Evolutionary conservation across 768 basidiomycete genomes (phyloP).

Genomic region (Suillus sp.): DNA sequence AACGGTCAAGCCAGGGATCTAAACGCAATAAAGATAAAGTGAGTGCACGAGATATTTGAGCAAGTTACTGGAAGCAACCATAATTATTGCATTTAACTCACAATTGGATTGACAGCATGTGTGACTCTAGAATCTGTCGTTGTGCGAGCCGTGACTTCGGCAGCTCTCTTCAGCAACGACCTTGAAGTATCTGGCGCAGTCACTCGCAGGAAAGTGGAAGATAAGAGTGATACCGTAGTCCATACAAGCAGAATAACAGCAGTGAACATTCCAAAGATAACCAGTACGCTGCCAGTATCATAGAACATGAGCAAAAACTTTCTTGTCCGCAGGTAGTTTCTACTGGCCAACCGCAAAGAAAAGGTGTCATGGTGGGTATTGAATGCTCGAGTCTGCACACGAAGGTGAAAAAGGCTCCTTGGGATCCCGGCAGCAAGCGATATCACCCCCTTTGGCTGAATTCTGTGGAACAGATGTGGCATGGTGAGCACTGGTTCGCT

Average conservation of each 20-base stretch:
- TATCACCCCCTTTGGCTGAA: not conserved
- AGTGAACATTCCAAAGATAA: conserved; percentile 49
- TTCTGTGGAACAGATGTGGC: not conserved
- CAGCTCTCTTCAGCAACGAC: not conserved
- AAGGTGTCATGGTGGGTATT: conserved; percentile 53
- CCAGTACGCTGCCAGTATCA: conserved; percentile 48
- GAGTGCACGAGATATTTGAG: not conserved
- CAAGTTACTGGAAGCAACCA: conserved; percentile 8
- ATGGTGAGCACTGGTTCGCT: not conserved
- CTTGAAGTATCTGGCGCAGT: conserved; percentile 7
- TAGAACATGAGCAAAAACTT: conserved; percentile 43
- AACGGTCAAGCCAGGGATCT: conserved; percentile 85
- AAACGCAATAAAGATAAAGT: not conserved
- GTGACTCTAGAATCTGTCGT: conserved; percentile 5
- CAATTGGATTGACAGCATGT: conserved; percentile 32
- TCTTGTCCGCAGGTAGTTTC: conserved; percentile 29
- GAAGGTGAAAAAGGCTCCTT: conserved; percentile 30
- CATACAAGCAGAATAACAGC: conserved; percentile 43
- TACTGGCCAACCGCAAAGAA: conserved; percentile 35
- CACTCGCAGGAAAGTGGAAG: conserved; percentile 16
- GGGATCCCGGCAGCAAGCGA: conserved; percentile 23
- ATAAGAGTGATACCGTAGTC: conserved; percentile 30
- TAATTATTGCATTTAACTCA: conserved; percentile 23
- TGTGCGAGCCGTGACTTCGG: not conserved
- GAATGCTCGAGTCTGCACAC: conserved; percentile 50